Percentiles rank a stretch among this genome's conserved stretches.
Conservation (phyloP, 164 flowering plant genomes). For the Vitis riparia region DNA sequence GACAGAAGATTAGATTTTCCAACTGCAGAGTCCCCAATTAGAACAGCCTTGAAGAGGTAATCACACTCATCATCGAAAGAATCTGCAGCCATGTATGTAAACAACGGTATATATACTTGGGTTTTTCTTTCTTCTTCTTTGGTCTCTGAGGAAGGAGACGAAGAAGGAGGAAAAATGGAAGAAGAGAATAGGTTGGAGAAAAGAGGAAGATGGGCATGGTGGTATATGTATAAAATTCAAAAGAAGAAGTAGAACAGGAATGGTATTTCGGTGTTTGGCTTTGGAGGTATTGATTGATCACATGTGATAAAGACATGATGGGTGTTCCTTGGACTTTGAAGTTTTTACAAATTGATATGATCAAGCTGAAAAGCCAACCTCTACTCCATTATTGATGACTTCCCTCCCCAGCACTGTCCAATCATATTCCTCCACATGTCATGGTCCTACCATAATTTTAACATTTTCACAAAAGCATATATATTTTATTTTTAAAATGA, state of each 20-base stretch:
- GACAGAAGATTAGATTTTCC: conserved; percentile 75
- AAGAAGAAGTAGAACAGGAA: not conserved
- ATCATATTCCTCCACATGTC: too few species aligned
- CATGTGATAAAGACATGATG: conserved; percentile 22
- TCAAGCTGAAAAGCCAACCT: too few species aligned
- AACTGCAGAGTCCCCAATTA: conserved; percentile 71
- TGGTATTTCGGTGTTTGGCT: not conserved
- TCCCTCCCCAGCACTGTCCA: too few species aligned
- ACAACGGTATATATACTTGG: too few species aligned
- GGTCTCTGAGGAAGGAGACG: not conserved
- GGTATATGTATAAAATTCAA: not conserved
- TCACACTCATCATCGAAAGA: conserved; percentile 67
- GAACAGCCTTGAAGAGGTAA: conserved; percentile 69
- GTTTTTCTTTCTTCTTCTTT: too few species aligned
- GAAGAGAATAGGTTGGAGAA: not conserved
- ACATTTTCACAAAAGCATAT: too few species aligned
- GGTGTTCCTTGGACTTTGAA: not conserved
- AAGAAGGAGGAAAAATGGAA: not conserved
- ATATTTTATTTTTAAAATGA: too few species aligned
- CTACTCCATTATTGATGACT: too few species aligned
- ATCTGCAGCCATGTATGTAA: conserved; percentile 26
- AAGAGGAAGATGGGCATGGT: not conserved
- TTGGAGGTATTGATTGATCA: conserved; percentile 17
- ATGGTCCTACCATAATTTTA: too few species aligned
- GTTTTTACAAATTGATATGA: too few species aligned